These are phyloP conservation scores for Pseudogymnoascus pannorum DNA, from an alignment of 2,329 filamentous ascomycete species.

Conservation along the genomic window DNA sequence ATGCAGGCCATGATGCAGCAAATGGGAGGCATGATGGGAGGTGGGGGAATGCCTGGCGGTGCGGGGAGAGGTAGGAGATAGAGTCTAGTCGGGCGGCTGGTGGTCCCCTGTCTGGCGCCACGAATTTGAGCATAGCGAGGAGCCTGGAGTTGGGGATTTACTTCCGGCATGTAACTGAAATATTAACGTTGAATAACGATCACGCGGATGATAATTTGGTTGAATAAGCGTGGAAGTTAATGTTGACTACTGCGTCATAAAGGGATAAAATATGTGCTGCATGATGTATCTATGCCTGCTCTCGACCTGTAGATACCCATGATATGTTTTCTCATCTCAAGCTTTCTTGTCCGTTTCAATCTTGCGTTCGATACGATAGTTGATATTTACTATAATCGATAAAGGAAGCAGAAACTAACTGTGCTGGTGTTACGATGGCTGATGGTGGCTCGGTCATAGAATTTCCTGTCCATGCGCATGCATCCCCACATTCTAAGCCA, in stretches of 20 bases:
- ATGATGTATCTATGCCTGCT: neutral
- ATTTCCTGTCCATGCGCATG: neutral
- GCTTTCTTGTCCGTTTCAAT: neutral
- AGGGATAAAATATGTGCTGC: neutral
- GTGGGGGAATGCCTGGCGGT: constrained; percentile 40
- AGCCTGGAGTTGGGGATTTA: constrained; percentile 9
- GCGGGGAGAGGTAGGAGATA: constrained; percentile 23
- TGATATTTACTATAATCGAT: neutral
- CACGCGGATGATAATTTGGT: neutral
- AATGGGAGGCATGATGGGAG: constrained; percentile 44
- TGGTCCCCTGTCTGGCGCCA: neutral
- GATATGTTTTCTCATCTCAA: no score
- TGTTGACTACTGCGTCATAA: no score
- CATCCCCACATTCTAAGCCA: neutral
- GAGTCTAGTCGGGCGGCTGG: neutral
- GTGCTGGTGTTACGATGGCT: neutral
- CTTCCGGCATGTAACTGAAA: constrained; percentile 1
- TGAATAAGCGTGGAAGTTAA: no score
- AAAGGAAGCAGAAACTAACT: neutral
- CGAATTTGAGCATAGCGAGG: constrained; percentile 12
- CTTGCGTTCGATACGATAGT: neutral
- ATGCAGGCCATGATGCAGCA: constrained; percentile 76
- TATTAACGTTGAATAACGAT: constrained; percentile 5
- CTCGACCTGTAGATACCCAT: neutral
- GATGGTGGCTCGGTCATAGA: neutral